Evolutionary conservation across 306 rosid species (phyloP), one percentile per base, ranked within the genome.

Genomic region (Oxytropis ochrocephala): DNA sequence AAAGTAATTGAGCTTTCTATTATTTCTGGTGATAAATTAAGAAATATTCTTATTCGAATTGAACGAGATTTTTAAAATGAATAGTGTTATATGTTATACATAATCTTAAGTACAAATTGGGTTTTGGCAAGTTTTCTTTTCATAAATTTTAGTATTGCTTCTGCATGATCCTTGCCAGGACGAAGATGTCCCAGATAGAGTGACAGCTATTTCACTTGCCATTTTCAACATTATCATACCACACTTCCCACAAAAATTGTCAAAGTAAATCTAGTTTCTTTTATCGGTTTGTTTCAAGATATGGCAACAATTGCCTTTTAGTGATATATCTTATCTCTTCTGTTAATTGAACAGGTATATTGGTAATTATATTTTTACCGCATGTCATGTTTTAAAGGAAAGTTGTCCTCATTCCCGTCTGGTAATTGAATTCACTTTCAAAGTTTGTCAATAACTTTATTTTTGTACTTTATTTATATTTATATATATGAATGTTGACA

Each of bases 261-360:
- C 30, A 5, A n/a, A 0, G 66, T 60, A 60, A 38, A 38, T 60
- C 47, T 38, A 10, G 32, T 39, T 60, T 38, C 49, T 60, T 60
- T 60, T 39, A 60, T 32, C 12, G 30, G 11, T 33, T 35, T 11
- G 2, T 35, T n/a, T 58, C 7, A 58, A 58, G 3, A 16, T 16
- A 35, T 8, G 41, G 33, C 33, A 38, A 36, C 36, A 38, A n/a
- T 35, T 60, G 32, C 49, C 49, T 11, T 2, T 3, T 58, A 63
- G 5, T 64, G n/a, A 64, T 11, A 29, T 10, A 12, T 77, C 13
- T 8, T 64, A 4, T 8, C 35, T 18, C 52, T 2, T 6, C 17
- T 64, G 24, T 56, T 47, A 54, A 38, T 57, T 18, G 56, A 68
- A 57, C 74, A 78, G 82, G 41, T 65, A 27, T 56, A 4, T 0